These are phyloP conservation scores for Debaryomycetaceae sp. DNA, from an alignment of 1,139 yeast genomes.

Conservation along the genomic window DNA sequence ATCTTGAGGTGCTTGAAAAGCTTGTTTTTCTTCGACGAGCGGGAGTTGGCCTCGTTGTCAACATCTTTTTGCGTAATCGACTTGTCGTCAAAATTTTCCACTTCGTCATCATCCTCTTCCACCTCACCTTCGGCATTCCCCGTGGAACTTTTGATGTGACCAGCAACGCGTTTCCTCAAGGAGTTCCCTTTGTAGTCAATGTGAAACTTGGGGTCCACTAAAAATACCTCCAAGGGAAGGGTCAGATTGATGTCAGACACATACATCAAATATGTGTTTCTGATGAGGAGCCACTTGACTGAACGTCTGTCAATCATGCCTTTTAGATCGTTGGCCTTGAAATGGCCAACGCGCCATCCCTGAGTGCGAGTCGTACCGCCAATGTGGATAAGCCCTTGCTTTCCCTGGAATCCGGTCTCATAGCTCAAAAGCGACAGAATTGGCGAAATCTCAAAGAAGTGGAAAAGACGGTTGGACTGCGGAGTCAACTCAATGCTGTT, in stretches of 20 bases:
- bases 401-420: slow-evolving; percentile 79
- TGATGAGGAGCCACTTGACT: slow-evolving; percentile 84
- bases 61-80: slow-evolving; percentile 15
- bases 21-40: slow-evolving; percentile 7
- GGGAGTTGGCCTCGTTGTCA: slow-evolving; percentile 17
- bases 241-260: slow-evolving; percentile 85
- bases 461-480: slow-evolving; percentile 76
- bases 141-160: slow-evolving; percentile 8
- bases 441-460: slow-evolving; percentile 86
- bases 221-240: slow-evolving; percentile 83
- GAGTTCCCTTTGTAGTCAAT: slow-evolving; percentile 45
- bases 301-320: slow-evolving; percentile 89
- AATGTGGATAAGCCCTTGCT: slow-evolving; percentile 80
- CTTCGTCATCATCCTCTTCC: slow-evolving; percentile 38
- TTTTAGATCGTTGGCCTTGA: slow-evolving; percentile 70
- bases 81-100: slow-evolving; percentile 35
- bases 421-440: slow-evolving; percentile 78
- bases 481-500: slow-evolving; percentile 48
- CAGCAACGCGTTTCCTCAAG: slow-evolving; percentile 14
- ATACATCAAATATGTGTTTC: slow-evolving; percentile 80
- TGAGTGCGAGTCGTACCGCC: slow-evolving; percentile 81
- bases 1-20: slow-evolving; percentile 49
- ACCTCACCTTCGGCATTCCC: slow-evolving; percentile 20
- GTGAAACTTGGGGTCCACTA: slow-evolving; percentile 70
- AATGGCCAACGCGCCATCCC: slow-evolving; percentile 96